Evolutionary conservation across 2,329 filamentous ascomycete species (phyloP).

Genomic region (Claviceps sp.): DNA sequence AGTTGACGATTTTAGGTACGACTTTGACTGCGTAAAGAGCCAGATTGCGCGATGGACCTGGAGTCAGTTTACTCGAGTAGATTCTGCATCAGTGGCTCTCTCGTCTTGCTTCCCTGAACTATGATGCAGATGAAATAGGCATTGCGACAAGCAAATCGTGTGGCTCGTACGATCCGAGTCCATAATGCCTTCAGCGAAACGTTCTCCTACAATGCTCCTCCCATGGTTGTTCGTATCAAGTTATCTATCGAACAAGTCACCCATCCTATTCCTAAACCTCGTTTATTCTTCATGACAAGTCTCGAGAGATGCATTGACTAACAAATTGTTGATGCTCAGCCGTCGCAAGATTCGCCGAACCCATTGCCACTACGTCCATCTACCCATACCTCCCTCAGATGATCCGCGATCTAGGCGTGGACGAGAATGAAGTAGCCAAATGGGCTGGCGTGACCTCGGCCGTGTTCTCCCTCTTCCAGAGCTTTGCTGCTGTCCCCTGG

Average conservation of each 20-base stretch:
- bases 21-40: background rate
- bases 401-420: conserved; percentile 65
- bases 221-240: background rate
- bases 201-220: background rate
- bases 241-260: background rate
- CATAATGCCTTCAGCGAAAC: background rate
- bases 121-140: background rate
- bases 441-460: conserved; percentile 68
- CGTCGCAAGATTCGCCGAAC: conserved; percentile 67
- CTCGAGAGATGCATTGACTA: background rate
- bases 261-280: background rate
- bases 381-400: conserved; percentile 66
- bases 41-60: background rate
- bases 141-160: background rate
- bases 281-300: too few relatives aligned
- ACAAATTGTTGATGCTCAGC: conserved; percentile 29
- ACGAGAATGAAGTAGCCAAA: conserved; percentile 58
- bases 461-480: conserved; percentile 60
- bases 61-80: background rate
- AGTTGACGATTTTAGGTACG: conserved; percentile 67
- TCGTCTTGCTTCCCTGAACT: background rate
- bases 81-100: background rate
- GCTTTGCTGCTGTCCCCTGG: conserved; percentile 60
- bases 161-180: too few relatives aligned
- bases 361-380: conserved; percentile 57